Conservation (phyloP, 2,329 filamentous ascomycete genomes). For the Pyrenophora teres region DNA sequence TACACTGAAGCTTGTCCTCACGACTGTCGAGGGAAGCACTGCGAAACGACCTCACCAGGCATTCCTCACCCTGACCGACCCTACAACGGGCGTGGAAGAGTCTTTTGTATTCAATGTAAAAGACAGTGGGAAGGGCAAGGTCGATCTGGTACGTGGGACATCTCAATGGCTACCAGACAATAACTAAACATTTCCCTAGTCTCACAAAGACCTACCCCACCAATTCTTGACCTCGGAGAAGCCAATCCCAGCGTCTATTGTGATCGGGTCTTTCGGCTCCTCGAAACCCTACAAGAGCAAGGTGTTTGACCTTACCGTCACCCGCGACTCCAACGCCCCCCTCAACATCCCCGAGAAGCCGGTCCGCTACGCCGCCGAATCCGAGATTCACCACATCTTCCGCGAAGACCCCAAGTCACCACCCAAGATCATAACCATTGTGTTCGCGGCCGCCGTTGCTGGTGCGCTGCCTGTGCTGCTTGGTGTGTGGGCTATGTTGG, state of each 20-base stretch:
- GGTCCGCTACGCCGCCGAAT: slow-evolving; percentile 79
- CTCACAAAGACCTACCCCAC: slow-evolving; percentile 83
- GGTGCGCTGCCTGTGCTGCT: slow-evolving; percentile 76
- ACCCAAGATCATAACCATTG: slow-evolving; percentile 75
- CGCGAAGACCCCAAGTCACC: slow-evolving; percentile 77
- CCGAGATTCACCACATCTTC: slow-evolving; percentile 92
- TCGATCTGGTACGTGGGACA: slow-evolving; percentile 72
- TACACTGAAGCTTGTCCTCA: slow-evolving; percentile 80
- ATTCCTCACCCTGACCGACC: slow-evolving; percentile 82
- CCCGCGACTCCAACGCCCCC: slow-evolving; percentile 65
- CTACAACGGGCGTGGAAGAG: slow-evolving; percentile 76
- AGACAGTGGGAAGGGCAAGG: slow-evolving; percentile 81
- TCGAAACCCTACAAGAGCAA: slow-evolving; percentile 68
- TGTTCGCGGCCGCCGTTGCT: slow-evolving; percentile 75
- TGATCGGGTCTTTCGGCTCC: slow-evolving; percentile 85
- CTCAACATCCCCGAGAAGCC: slow-evolving; percentile 67
- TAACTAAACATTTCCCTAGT: slow-evolving; percentile 58
- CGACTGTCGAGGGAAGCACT: slow-evolving; percentile 76
- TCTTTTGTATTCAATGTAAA: slow-evolving; percentile 85
- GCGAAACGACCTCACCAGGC: slow-evolving; percentile 90
- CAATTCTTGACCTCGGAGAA: slow-evolving; percentile 73
- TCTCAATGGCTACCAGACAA: slow-evolving; percentile 8
- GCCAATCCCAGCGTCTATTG: slow-evolving; percentile 77
- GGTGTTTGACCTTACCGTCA: slow-evolving; percentile 74
- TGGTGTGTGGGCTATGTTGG: slow-evolving; percentile 74